phyloP scores from a whole-genome alignment of 768 basidiomycete genomes.

The Kwoniella shandongensis region DNA sequence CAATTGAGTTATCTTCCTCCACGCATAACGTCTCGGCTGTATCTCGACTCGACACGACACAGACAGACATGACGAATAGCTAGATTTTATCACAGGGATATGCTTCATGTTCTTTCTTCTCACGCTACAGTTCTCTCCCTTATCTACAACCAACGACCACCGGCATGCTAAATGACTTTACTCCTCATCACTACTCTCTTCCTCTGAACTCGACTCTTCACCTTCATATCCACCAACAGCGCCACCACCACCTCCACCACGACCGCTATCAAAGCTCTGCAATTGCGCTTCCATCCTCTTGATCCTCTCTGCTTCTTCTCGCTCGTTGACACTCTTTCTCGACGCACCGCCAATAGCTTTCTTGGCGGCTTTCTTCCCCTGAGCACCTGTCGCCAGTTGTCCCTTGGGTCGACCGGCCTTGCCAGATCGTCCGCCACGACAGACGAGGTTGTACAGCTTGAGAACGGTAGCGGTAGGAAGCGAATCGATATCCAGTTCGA shows the following conservation, averaged over 20 bases:
- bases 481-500: slow-evolving; percentile 94
- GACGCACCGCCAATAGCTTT: slow-evolving; percentile 75
- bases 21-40: no score
- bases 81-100: no score
- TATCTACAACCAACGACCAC: slow-evolving; percentile 1
- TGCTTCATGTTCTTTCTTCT: slow-evolving; percentile 1
- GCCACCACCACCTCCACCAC: slow-evolving; percentile 6
- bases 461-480: slow-evolving; percentile 82
- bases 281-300: slow-evolving; percentile 84
- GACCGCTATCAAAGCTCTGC: slow-evolving; percentile 63
- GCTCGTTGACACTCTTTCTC: slow-evolving; percentile 95
- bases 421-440: slow-evolving; percentile 50
- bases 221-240: slow-evolving; percentile 21
- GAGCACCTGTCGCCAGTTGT: slow-evolving; percentile 18
- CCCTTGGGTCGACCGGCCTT: slow-evolving; percentile 56
- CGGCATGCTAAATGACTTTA: no score
- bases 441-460: slow-evolving; percentile 92
- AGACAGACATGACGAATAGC: no score
- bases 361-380: slow-evolving; percentile 36
- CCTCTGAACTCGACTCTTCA: slow-evolving; percentile 36
- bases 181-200: slow-evolving; percentile 49
- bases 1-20: no score
- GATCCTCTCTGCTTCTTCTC: slow-evolving; percentile 93
- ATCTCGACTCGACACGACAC: no score
- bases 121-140: background rate